Conservation (phyloP, 371 early-diverging fungal genomes). For the Apophysomyces ossiformis region DNA sequence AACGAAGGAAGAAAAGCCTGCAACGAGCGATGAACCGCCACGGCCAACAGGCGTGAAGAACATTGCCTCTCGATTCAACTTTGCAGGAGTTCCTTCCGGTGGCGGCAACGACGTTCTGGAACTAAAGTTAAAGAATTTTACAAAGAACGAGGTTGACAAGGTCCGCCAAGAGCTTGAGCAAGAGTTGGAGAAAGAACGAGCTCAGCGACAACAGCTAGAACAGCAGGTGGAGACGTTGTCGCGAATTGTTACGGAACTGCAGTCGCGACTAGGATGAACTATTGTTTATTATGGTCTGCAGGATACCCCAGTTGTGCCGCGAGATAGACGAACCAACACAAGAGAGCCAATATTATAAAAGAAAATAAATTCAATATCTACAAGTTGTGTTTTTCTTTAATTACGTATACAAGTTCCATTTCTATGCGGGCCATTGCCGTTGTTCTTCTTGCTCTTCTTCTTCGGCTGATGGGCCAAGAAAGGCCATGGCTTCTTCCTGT, state of each 20-base stretch:
- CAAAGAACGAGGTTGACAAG: conserved; percentile 63
- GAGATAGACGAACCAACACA: not conserved
- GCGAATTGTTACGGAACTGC: conserved; percentile 39
- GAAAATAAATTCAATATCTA: not conserved
- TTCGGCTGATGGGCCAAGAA: conserved; percentile 19
- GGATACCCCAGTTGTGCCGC: not conserved
- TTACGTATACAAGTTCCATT: too few species aligned
- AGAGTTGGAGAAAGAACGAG: conserved; percentile 55
- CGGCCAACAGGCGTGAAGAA: conserved; percentile 60
- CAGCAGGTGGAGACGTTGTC: conserved; percentile 46
- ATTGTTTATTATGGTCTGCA: not conserved
- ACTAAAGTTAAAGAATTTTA: conserved; percentile 60
- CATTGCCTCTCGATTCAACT: conserved; percentile 59
- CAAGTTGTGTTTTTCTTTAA: not conserved
- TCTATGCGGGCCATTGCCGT: not conserved
- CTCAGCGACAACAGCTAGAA: conserved; percentile 52
- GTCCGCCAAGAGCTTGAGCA: conserved; percentile 52
- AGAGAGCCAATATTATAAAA: not conserved
- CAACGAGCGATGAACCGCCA: conserved; percentile 21
- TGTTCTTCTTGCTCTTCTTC: conserved; percentile 11
- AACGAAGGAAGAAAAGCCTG: conserved; percentile 29
- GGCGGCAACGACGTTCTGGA: conserved; percentile 60
- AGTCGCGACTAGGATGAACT: conserved; percentile 16
- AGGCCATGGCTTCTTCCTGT: conserved; percentile 22
- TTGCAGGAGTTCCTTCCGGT: conserved; percentile 47